These are phyloP conservation scores for Pythium pectinolyticum DNA, from an alignment of 352 stramenopile genomes.

Conservation along the genomic window DNA sequence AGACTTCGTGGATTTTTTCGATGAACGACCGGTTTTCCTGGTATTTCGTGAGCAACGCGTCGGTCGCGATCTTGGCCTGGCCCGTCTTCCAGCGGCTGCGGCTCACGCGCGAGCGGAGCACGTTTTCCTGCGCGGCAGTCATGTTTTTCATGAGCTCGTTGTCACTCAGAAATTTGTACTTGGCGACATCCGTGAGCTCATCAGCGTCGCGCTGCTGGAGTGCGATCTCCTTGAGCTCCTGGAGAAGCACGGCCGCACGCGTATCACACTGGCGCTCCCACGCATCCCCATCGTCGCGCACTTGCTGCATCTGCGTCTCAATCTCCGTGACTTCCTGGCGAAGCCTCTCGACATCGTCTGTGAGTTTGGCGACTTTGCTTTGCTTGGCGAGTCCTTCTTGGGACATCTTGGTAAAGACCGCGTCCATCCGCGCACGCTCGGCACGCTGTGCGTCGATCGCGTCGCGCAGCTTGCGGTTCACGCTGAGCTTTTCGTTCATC, in stretches of 20 bases:
- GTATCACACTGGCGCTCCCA: slow-evolving; percentile 64
- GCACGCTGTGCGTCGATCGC: slow-evolving; percentile 66
- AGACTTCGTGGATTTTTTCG: slow-evolving; percentile 82
- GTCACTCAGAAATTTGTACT: slow-evolving; percentile 70
- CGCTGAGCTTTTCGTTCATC: slow-evolving; percentile 78
- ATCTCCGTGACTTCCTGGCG: slow-evolving; percentile 50
- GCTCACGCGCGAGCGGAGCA: slow-evolving; percentile 49
- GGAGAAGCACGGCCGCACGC: slow-evolving; percentile 45
- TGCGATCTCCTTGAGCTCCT: slow-evolving; percentile 74
- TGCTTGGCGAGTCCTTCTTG: slow-evolving; percentile 59
- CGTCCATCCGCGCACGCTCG: slow-evolving; percentile 72
- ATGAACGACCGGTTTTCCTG: slow-evolving; percentile 81
- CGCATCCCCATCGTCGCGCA: slow-evolving; percentile 56
- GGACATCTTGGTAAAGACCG: slow-evolving; percentile 73
- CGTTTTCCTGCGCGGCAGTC: slow-evolving; percentile 48
- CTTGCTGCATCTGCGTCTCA: slow-evolving; percentile 60
- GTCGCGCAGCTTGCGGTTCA: slow-evolving; percentile 63
- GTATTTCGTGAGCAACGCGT: slow-evolving; percentile 71
- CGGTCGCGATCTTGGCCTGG: slow-evolving; percentile 62
- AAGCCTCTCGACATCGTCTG: slow-evolving; percentile 55
- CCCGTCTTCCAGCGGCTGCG: slow-evolving; percentile 70
- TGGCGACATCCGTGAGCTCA: slow-evolving; percentile 51
- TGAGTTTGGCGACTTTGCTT: slow-evolving; percentile 45
- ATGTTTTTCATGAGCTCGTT: slow-evolving; percentile 71
- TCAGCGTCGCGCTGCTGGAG: slow-evolving; percentile 54